Percentiles rank a stretch among this genome's conserved stretches.
These are phyloP conservation scores for Polychytrium aggregatum DNA, from an alignment of 192 early-diverging fungal genomes.

Conservation along the genomic window DNA sequence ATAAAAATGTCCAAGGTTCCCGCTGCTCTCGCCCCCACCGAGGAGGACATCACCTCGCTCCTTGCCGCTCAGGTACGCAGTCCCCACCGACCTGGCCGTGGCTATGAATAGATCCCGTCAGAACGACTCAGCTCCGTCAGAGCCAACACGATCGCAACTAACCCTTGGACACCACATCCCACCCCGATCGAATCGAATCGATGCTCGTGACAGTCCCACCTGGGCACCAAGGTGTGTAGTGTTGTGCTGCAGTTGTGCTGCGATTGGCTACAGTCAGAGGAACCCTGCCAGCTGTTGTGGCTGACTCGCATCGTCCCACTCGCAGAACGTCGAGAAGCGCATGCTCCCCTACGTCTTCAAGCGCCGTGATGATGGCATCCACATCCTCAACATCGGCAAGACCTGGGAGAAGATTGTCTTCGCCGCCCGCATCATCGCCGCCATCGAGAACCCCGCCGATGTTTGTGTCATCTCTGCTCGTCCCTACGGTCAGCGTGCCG, in stretches of 20 bases:
- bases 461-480: constrained; percentile 95
- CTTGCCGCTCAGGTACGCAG: constrained; percentile 71
- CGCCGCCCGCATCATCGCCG: constrained; percentile 96
- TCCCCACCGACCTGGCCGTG: not conserved
- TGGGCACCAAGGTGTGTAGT: too few species aligned
- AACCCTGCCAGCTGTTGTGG: too few species aligned
- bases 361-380: constrained; percentile 91
- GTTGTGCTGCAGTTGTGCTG: too few species aligned
- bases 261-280: too few species aligned
- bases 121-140: too few species aligned
- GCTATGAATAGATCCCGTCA: too few species aligned
- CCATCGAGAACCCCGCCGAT: constrained; percentile 98
- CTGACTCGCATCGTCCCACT: too few species aligned
- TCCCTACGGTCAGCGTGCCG: constrained; percentile 96
- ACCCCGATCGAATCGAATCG: too few species aligned
- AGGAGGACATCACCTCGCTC: constrained; percentile 89
- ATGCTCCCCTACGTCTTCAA: constrained; percentile 96
- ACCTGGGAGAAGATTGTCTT: constrained; percentile 99
- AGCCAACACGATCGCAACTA: too few species aligned
- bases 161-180: too few species aligned
- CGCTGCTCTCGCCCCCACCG: constrained; percentile 63
- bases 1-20: constrained; percentile 46
- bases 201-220: constrained; percentile 70
- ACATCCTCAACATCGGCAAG: constrained; percentile 99
- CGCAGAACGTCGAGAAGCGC: constrained; percentile 92